Conservation (phyloP, 2,329 filamentous ascomycete species). For the Calonectria leucothoes region DNA sequence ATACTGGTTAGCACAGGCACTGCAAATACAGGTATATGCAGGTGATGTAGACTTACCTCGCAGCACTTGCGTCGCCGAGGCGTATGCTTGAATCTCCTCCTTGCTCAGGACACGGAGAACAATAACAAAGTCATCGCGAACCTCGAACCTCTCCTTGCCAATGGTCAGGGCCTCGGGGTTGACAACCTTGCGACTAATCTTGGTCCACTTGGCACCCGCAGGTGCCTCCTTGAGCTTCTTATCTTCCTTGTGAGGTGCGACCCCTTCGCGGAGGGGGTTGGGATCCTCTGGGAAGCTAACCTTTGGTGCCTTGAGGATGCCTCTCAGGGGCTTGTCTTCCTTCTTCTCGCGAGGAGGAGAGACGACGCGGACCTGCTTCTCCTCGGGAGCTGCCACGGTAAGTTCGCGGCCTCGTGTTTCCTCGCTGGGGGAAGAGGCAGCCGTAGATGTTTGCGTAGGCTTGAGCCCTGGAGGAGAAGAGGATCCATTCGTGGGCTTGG, state of each 20-base stretch:
- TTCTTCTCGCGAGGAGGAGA: constrained; percentile 74
- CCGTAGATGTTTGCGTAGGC: constrained; percentile 27
- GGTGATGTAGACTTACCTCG: constrained; percentile 69
- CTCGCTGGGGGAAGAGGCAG: constrained; percentile 35
- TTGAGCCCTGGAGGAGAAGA: constrained; percentile 26
- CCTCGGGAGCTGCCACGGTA: constrained; percentile 47
- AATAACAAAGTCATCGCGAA: constrained; percentile 93
- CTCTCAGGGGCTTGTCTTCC: constrained; percentile 78
- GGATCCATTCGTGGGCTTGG: constrained; percentile 21
- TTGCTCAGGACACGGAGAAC: constrained; percentile 87
- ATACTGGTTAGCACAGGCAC: constrained; percentile 25
- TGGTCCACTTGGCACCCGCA: constrained; percentile 88
- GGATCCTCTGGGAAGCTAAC: constrained; percentile 88
- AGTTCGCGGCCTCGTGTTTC: constrained; percentile 58
- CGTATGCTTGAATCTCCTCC: constrained; percentile 91
- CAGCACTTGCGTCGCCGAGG: constrained; percentile 82
- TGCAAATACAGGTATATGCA: not conserved
- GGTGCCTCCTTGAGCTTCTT: constrained; percentile 78
- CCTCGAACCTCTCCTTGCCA: constrained; percentile 91
- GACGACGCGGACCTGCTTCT: constrained; percentile 73
- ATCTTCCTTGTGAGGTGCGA: constrained; percentile 92
- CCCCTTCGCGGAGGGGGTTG: constrained; percentile 86
- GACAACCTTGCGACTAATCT: constrained; percentile 88
- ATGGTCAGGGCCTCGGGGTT: constrained; percentile 88
- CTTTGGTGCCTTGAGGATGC: constrained; percentile 87